Percentiles rank a stretch among this genome's conserved stretches.
These are phyloP conservation scores for Lithocarpus polystachyus DNA, from an alignment of 306 rosid genomes.

Conservation along the genomic window DNA sequence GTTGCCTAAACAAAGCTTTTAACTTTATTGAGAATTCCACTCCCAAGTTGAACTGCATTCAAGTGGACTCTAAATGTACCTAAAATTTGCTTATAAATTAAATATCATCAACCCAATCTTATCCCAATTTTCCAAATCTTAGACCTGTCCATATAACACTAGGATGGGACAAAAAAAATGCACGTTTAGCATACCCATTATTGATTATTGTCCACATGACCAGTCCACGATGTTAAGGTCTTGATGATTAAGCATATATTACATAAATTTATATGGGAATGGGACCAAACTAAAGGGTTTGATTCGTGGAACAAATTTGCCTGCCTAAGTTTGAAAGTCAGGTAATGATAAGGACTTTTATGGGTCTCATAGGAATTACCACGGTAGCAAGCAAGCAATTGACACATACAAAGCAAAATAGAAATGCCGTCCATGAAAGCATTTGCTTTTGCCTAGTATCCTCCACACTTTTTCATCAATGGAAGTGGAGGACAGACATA, in stretches of 20 bases:
- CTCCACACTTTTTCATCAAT: conserved; percentile 9
- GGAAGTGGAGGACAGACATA: conserved; percentile 31
- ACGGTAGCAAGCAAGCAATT: neutral
- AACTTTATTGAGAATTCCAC: neutral
- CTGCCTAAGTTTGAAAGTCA: conserved; percentile 21
- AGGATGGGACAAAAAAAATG: neutral
- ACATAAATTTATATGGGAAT: neutral
- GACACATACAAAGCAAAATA: neutral
- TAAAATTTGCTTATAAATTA: neutral
- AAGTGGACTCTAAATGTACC: neutral
- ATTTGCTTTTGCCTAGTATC: conserved; percentile 14
- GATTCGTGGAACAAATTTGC: neutral
- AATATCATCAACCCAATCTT: neutral
- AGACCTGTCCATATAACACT: neutral
- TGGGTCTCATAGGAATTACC: neutral
- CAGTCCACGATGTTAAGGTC: neutral
- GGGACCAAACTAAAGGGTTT: conserved; percentile 12
- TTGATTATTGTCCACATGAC: neutral
- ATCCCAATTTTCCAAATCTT: neutral
- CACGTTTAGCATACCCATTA: neutral
- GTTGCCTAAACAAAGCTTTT: neutral
- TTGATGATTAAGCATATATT: neutral
- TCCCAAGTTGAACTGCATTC: neutral
- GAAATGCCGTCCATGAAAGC: conserved; percentile 1
- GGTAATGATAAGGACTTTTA: neutral